Evolutionary conservation across 148 eudicot species (phyloP), one percentile per base, ranked within the genome.

Genomic region (Rhododendron mucronatum): DNA sequence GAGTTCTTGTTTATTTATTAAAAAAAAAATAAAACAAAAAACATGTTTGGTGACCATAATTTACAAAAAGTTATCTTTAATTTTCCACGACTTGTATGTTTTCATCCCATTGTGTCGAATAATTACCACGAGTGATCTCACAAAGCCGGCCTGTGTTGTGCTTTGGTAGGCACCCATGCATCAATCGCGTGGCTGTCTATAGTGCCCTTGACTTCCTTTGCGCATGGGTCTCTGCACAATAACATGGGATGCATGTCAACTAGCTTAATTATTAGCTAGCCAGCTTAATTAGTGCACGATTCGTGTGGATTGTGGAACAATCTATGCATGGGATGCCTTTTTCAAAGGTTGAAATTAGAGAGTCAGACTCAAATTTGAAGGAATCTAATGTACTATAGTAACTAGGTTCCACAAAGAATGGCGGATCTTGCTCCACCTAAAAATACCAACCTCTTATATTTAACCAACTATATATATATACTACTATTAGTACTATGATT

Each of bases 371-470:
- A 71, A 30, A 71, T 71, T 71, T 14, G 8, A 71, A 71, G 76
- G 76, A 71, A 71, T 71, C 76, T 71, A 33, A 30, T 71, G 20
- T 14, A 15, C 69, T 67, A 16, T 30, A 14, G 8, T 30, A 3
- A 85, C 80, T 78, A 85, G 59, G 59, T 88, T 83, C 88, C 88
- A 84, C 35, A 84, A 59, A 86, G 86, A 84, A 76, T 80, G 85
- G 85, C 90, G 85, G 82, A 89, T 84, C 79, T 86, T 86, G 85
- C 90, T 84, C 90, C 88, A 86, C 87, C 90, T 37, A 75, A 59
- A 30, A 71, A 28, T 14, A 71, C 37, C 39, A 28, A 71, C 13
- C 20, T 71, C 20, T 30, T 69, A 5, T 71, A 5, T 71, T 28
- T 71, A 30, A 71, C 76, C 76, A 71, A 71, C 33, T 30, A 30